These are phyloP conservation scores for Sechiopsis laciniata DNA, from an alignment of 306 rosid species.

Conservation along the genomic window DNA sequence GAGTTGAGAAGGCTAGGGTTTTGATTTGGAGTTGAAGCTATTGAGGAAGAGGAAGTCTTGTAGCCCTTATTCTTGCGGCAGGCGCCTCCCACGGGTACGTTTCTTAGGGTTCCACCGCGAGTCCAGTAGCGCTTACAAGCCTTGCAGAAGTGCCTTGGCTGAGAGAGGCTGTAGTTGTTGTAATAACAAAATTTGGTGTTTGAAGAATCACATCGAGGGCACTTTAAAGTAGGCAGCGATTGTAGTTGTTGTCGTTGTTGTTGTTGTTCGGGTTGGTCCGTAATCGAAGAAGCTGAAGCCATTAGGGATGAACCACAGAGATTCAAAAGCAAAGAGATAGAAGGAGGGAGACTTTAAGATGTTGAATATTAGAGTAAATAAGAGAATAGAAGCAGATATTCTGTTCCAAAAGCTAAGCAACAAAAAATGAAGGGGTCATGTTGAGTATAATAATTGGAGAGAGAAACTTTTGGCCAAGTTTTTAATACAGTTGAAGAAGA, in stretches of 20 bases:
- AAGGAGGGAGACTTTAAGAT: conserved; percentile 25
- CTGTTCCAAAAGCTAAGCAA: no score
- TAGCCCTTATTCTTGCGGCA: conserved; percentile 79
- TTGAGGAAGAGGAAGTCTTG: conserved; percentile 39
- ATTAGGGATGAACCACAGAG: conserved; percentile 27
- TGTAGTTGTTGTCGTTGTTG: conserved; percentile 21
- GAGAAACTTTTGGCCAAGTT: no score
- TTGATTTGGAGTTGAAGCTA: conserved; percentile 23
- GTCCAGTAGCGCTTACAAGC: conserved; percentile 98
- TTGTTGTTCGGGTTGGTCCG: conserved; percentile 55
- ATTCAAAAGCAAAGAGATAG: conserved; percentile 22
- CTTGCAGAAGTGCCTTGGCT: conserved; percentile 93
- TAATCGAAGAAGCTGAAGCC: conserved; percentile 45
- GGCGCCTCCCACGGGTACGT: conserved; percentile 91
- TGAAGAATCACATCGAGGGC: conserved; percentile 35
- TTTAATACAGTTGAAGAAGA: no score
- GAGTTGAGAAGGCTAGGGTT: background rate
- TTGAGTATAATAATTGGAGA: no score
- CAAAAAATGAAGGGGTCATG: no score
- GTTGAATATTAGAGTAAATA: conserved; percentile 45
- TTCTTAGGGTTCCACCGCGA: conserved; percentile 83
- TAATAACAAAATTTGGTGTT: conserved; percentile 94
- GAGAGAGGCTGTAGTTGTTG: conserved; percentile 92
- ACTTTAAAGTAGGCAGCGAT: conserved; percentile 39
- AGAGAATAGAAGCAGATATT: conserved; percentile 47